phyloP scores from a whole-genome alignment of 129 eudicot genomes.

The Helianthus tuberosus region DNA sequence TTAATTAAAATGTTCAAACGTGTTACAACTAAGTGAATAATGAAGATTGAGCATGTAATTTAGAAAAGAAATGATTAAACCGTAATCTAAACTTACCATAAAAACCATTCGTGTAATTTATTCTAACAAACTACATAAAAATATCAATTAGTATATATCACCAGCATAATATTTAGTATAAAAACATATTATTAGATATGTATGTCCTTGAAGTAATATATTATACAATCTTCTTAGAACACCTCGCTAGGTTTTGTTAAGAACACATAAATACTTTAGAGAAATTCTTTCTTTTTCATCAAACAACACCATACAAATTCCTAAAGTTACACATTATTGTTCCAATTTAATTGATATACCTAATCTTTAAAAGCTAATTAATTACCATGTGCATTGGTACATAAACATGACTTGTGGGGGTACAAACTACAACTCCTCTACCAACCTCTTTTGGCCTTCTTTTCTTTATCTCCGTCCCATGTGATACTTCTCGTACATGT shows the following conservation, averaged over 20 bases:
- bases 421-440: constrained; percentile 22
- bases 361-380: constrained; percentile 30
- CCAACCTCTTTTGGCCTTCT: constrained; percentile 33
- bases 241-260: not conserved
- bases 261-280: not conserved
- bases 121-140: no score
- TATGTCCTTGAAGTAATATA: no score
- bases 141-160: no score
- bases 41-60: no score
- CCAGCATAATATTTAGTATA: no score
- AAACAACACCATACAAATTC: not conserved
- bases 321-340: not conserved
- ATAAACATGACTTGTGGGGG: constrained; percentile 33
- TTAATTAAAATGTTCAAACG: no score
- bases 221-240: no score
- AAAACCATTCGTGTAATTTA: no score
- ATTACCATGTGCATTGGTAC: constrained; percentile 37
- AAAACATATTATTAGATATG: no score
- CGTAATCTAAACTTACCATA: no score
- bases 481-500: constrained; percentile 28
- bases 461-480: not conserved
- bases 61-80: no score
- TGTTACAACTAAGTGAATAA: no score
- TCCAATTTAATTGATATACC: constrained; percentile 15
- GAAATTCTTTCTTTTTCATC: not conserved